Conservation (phyloP, 495 filamentous ascomycete species). For the Hypoxylon subgilvum region DNA sequence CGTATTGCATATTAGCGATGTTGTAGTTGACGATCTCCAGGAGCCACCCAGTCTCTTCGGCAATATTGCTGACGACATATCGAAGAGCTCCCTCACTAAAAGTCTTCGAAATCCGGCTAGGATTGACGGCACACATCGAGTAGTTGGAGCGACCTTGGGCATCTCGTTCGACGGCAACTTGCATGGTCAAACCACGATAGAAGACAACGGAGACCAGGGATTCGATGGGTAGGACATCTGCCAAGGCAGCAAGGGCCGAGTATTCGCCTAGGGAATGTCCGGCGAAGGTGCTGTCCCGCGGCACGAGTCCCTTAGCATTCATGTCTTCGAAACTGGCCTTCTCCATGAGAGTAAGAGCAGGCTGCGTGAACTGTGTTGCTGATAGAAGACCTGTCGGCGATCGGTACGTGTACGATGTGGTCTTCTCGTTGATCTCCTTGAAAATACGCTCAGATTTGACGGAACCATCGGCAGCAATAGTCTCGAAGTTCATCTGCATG, state of each 20-base stretch:
- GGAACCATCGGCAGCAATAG: conserved; percentile 83
- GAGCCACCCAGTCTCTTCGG: conserved; percentile 91
- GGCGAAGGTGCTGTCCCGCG: conserved; percentile 94
- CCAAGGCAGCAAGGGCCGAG: conserved; percentile 92
- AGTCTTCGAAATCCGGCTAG: conserved; percentile 92
- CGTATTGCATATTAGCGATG: conserved; percentile 97
- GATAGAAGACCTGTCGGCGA: conserved; percentile 95
- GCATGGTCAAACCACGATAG: conserved; percentile 98
- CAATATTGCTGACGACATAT: conserved; percentile 90
- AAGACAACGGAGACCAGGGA: conserved; percentile 97
- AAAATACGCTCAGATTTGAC: conserved; percentile 99
- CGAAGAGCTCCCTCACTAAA: conserved; percentile 97
- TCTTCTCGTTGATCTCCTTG: conserved; percentile 91
- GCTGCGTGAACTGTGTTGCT: conserved; percentile 98
- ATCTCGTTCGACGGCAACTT: conserved; percentile 98
- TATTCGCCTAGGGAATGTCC: conserved; percentile 99
- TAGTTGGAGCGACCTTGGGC: conserved; percentile 92
- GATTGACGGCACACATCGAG: conserved; percentile 98
- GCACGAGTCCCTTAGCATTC: conserved; percentile 93
- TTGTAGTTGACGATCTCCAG: conserved; percentile 99
- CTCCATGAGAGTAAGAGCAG: conserved; percentile 97
- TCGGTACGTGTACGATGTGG: conserved; percentile 93
- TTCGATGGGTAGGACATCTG: conserved; percentile 99
- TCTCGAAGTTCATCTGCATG: conserved; percentile 99
- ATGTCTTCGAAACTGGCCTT: conserved; percentile 99